A percentile compares a stretch with the other conserved stretches of the same genome.
phyloP scores from a whole-genome alignment of 2,329 filamentous ascomycete genomes.

The Colletotrichum gloeosporioides region DNA sequence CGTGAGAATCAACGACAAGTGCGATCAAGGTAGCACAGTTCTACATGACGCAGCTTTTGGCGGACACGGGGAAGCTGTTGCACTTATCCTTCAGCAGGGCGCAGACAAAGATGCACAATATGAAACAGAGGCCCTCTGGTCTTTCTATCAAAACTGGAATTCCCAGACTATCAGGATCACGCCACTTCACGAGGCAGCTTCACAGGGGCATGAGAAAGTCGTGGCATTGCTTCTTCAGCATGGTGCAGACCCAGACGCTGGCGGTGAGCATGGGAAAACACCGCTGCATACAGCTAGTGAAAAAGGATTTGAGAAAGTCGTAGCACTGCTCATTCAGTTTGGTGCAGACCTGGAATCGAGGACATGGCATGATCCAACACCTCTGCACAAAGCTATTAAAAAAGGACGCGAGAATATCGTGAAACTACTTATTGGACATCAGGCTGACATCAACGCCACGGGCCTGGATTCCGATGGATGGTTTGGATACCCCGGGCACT shows the following conservation, averaged over 20 bases:
- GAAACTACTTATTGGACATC: fast-evolving
- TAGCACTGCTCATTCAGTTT: background rate
- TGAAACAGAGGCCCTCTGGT: no score
- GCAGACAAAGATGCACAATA: background rate
- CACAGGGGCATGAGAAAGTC: no score
- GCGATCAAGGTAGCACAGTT: background rate
- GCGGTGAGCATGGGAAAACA: no score
- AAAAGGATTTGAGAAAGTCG: background rate
- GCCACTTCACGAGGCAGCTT: background rate
- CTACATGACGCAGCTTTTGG: fast-evolving
- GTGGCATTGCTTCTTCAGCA: no score
- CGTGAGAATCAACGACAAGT: background rate
- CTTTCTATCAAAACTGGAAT: no score
- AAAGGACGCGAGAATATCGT: background rate
- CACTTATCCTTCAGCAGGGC: background rate
- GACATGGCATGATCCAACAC: no score
- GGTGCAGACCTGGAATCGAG: no score
- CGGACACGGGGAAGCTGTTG: background rate
- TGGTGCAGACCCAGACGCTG: no score
- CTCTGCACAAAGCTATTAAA: fast-evolving
- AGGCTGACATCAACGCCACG: background rate
- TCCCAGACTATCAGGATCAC: no score
- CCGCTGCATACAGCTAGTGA: no score
- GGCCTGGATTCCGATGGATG: fast-evolving
- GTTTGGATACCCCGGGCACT: no score